These are phyloP conservation scores for Guillardia theta DNA, from an alignment of 78 protist genomes.

Conservation along the genomic window DNA sequence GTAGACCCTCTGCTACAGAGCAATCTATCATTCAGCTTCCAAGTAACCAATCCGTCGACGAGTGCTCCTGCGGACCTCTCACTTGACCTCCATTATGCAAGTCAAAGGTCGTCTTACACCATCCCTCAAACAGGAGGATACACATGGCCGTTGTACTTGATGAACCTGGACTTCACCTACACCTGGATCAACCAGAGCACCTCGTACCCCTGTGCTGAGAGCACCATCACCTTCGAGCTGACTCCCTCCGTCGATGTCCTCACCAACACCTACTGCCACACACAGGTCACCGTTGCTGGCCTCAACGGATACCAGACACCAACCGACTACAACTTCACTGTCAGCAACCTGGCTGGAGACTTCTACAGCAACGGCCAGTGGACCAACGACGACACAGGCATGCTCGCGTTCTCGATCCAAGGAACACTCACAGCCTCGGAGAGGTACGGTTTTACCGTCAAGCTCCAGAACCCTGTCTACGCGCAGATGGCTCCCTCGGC, in stretches of 20 bases:
- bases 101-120: no score
- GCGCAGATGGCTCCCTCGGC: no score
- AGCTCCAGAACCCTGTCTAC: no score
- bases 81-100: no score
- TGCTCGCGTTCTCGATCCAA: background rate
- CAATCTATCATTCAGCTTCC: no score
- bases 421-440: background rate
- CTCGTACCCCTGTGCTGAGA: background rate
- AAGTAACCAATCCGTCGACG: background rate
- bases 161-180: background rate
- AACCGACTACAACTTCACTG: background rate
- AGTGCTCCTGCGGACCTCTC: no score
- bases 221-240: background rate
- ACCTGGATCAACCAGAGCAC: background rate
- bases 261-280: background rate
- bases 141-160: background rate
- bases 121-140: background rate
- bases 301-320: background rate
- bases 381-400: background rate
- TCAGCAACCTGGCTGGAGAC: background rate
- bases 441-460: no score
- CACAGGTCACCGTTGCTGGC: background rate
- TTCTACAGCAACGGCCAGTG: background rate
- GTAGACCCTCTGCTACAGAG: no score
- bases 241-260: background rate